Evolutionary conservation across 495 filamentous ascomycete species (phyloP).

Genomic region (Penicillium antarcticum): DNA sequence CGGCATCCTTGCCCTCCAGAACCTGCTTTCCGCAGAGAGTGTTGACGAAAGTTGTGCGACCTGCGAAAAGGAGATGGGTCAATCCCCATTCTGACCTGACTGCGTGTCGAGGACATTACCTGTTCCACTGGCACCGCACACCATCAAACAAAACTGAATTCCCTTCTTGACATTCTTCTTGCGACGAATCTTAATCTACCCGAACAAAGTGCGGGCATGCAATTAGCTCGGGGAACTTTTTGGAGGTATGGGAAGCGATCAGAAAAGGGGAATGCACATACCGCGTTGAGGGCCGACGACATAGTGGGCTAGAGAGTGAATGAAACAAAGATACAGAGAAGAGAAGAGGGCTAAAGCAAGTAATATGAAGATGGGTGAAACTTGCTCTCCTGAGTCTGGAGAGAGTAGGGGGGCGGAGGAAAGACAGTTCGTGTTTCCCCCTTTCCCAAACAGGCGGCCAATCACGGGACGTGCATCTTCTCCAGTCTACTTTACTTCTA

Average conservation of each 20-base stretch:
- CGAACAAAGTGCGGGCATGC: conserved; percentile 13
- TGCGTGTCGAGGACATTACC: conserved; percentile 54
- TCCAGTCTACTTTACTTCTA: conserved; percentile 12
- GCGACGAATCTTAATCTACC: conserved; percentile 88
- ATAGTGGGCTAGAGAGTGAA: conserved; percentile 41
- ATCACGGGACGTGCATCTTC: conserved; percentile 20
- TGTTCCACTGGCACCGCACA: conserved; percentile 97
- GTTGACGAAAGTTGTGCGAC: conserved; percentile 98
- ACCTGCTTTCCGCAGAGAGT: conserved; percentile 96
- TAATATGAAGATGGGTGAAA: conserved; percentile 15
- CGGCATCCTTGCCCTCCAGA: conserved; percentile 80
- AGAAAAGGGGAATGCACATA: conserved; percentile 48
- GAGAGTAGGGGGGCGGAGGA: conserved; percentile 13
- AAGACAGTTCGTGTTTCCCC: conserved; percentile 33
- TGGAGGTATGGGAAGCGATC: conserved; percentile 33
- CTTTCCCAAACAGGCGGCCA: conserved; percentile 27
- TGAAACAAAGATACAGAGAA: conserved; percentile 17
- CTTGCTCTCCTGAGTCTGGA: conserved; percentile 16
- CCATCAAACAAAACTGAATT: conserved; percentile 99
- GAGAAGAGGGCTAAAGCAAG: conserved; percentile 10
- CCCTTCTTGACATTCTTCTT: conserved; percentile 99
- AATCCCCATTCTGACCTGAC: conserved; percentile 20
- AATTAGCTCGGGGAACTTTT: conserved; percentile 24
- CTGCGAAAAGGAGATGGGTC: conserved; percentile 43
- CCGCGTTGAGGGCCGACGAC: conserved; percentile 61